phyloP scores from a whole-genome alignment of 495 filamentous ascomycete species.

The Schizothecium vesticola region DNA sequence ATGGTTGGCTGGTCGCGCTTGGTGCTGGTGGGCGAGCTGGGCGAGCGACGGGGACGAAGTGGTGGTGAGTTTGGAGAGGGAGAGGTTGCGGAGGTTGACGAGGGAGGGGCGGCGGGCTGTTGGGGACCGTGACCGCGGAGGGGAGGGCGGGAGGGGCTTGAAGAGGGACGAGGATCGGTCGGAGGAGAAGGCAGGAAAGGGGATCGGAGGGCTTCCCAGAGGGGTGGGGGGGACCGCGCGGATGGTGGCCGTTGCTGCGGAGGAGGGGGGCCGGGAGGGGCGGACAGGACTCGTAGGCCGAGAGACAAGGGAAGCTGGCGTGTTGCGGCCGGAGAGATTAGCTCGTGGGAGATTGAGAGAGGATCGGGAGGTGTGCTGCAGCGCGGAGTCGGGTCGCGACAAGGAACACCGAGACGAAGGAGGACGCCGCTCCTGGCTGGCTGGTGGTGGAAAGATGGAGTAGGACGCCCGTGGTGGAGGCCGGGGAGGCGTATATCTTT shows the following conservation, averaged over 20 bases:
- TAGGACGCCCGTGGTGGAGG: conserved; percentile 16
- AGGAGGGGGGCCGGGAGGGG: neutral
- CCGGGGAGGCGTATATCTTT: conserved; percentile 9
- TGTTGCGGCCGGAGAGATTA: neutral
- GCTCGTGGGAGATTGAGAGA: neutral
- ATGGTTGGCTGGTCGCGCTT: neutral
- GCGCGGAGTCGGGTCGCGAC: neutral
- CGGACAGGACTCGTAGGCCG: neutral
- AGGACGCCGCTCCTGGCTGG: neutral
- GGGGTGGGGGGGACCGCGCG: neutral
- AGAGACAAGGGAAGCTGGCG: neutral
- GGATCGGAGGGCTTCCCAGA: neutral
- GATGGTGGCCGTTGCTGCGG: neutral
- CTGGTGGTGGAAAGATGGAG: conserved; percentile 24
- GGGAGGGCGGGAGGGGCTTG: conserved; percentile 8
- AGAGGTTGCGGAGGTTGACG: conserved; percentile 13
- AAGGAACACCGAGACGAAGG: neutral
- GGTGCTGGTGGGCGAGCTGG: conserved; percentile 10
- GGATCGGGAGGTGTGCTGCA: neutral
- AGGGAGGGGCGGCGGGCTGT: conserved; percentile 12
- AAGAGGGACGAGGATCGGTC: neutral
- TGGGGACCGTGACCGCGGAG: neutral
- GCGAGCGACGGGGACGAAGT: conserved; percentile 17
- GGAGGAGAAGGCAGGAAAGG: neutral
- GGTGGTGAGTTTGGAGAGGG: conserved; percentile 16